These are phyloP conservation scores for Gryganskiella cystojenkinii DNA, from an alignment of 192 early-diverging fungal genomes.

Conservation along the genomic window DNA sequence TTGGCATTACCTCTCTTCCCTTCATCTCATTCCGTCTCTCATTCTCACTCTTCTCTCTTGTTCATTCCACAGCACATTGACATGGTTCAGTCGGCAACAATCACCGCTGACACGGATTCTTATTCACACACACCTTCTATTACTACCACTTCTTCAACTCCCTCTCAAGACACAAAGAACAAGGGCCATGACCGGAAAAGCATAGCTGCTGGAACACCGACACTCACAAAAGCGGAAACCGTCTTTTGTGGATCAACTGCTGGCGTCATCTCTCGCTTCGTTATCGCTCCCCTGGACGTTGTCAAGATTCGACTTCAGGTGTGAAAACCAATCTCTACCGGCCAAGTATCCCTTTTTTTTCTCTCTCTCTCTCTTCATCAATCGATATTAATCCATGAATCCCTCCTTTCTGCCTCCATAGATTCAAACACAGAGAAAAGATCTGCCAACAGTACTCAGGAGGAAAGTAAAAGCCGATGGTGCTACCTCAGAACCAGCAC, in stretches of 20 bases:
- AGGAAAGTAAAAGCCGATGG: slow-evolving; percentile 2
- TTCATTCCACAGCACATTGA: slow-evolving; percentile 1
- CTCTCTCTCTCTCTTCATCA: background rate
- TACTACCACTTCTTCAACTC: background rate
- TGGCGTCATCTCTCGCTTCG: slow-evolving; percentile 71
- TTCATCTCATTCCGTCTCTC: slow-evolving; percentile 2
- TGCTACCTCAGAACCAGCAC: background rate
- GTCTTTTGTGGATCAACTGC: slow-evolving; percentile 46
- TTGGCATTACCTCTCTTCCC: background rate
- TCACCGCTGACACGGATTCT: background rate
- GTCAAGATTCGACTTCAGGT: slow-evolving; percentile 90
- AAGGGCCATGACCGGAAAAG: slow-evolving; percentile 15
- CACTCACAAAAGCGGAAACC: slow-evolving; percentile 31
- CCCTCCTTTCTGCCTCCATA: slow-evolving; percentile 1
- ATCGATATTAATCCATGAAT: background rate
- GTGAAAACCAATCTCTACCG: background rate
- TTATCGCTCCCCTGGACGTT: slow-evolving; percentile 94
- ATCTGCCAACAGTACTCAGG: slow-evolving; percentile 28
- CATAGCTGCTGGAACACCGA: slow-evolving; percentile 22
- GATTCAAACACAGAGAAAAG: slow-evolving; percentile 45
- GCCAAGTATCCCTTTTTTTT: too few relatives aligned
- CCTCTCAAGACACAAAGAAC: background rate
- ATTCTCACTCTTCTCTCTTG: slow-evolving; percentile 10
- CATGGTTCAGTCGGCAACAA: too few relatives aligned
- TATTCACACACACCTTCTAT: background rate